Conservation (phyloP, 257 asterid species). For the Verbascum thapsus region DNA sequence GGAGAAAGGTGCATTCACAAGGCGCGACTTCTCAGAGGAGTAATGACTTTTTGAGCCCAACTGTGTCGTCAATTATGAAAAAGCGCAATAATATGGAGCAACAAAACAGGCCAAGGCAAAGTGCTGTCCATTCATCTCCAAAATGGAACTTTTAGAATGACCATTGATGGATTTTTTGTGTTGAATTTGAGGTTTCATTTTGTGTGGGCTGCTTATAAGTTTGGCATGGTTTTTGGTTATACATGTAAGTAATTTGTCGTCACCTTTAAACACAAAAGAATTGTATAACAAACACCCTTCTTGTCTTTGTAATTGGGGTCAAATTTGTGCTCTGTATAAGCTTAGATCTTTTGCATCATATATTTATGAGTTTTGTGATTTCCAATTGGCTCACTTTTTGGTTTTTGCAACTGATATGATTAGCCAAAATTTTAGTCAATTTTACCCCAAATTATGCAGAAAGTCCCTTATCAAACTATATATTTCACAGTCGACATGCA, state of each 20-base stretch:
- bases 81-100: slow-evolving; percentile 67
- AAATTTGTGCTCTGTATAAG: slow-evolving; percentile 24
- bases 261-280: too few species aligned
- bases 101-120: slow-evolving; percentile 56
- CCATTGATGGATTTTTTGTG: slow-evolving; percentile 14
- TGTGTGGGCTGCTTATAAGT: slow-evolving; percentile 22
- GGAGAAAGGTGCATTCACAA: slow-evolving; percentile 80
- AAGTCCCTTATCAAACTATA: too few species aligned
- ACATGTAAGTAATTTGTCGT: slow-evolving; percentile 43
- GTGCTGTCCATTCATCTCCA: slow-evolving; percentile 75
- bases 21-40: slow-evolving; percentile 85
- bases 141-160: slow-evolving; percentile 68
- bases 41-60: slow-evolving; percentile 86
- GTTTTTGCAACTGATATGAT: too few species aligned
- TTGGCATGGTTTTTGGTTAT: slow-evolving; percentile 33
- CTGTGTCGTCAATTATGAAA: slow-evolving; percentile 92
- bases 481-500: too few species aligned
- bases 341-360: slow-evolving; percentile 6
- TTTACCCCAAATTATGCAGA: too few species aligned
- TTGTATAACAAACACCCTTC: slow-evolving; percentile 27
- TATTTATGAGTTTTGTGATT: neutral
- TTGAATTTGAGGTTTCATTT: slow-evolving; percentile 7
- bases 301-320: slow-evolving; percentile 25
- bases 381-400: too few species aligned
- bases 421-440: too few species aligned